Evolutionary conservation across 2,329 filamentous ascomycete genomes (phyloP).

Genomic region (Diaporthe destruens): DNA sequence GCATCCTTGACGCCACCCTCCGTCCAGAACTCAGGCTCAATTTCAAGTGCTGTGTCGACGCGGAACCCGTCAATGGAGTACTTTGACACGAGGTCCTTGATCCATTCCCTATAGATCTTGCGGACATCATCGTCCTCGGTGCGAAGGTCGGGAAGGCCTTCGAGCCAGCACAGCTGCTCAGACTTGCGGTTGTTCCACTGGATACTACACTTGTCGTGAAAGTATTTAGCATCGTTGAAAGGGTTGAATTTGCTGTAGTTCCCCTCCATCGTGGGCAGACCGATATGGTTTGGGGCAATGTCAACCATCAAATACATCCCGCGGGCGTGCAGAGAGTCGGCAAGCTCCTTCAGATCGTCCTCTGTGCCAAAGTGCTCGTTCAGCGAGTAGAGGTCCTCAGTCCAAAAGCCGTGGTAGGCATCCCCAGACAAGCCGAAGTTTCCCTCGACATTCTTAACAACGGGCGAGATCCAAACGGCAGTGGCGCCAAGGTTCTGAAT

Average conservation of each 20-base stretch:
- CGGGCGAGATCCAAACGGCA: slow-evolving; percentile 61
- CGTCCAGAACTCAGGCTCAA: slow-evolving; percentile 63
- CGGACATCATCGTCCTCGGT: slow-evolving; percentile 59
- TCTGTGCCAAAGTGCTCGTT: slow-evolving; percentile 64
- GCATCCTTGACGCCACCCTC: slow-evolving; percentile 57
- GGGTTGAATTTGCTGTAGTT: slow-evolving; percentile 45
- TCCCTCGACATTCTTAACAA: slow-evolving; percentile 57
- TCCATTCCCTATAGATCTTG: slow-evolving; percentile 61
- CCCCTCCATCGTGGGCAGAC: slow-evolving; percentile 36
- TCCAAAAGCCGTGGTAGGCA: slow-evolving; percentile 63
- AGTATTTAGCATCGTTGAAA: slow-evolving; percentile 47
- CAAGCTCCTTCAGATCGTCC: slow-evolving; percentile 62
- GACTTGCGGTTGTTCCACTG: slow-evolving; percentile 34
- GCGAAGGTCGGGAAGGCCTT: slow-evolving; percentile 60
- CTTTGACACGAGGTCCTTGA: slow-evolving; percentile 58
- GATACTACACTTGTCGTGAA: slow-evolving; percentile 42
- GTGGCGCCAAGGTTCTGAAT: slow-evolving; percentile 58
- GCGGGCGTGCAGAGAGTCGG: slow-evolving; percentile 63
- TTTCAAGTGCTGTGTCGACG: slow-evolving; percentile 61
- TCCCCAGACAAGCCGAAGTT: slow-evolving; percentile 47
- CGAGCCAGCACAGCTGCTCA: slow-evolving; percentile 36
- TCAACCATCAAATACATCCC: slow-evolving; percentile 74
- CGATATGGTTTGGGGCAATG: slow-evolving; percentile 69
- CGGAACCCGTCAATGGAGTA: slow-evolving; percentile 65
- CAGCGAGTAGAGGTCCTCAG: slow-evolving; percentile 61